A percentile compares a stretch with the other conserved stretches of the same genome.
phyloP scores from a whole-genome alignment of 345 rosid genomes.

The Populus ilicifolia region DNA sequence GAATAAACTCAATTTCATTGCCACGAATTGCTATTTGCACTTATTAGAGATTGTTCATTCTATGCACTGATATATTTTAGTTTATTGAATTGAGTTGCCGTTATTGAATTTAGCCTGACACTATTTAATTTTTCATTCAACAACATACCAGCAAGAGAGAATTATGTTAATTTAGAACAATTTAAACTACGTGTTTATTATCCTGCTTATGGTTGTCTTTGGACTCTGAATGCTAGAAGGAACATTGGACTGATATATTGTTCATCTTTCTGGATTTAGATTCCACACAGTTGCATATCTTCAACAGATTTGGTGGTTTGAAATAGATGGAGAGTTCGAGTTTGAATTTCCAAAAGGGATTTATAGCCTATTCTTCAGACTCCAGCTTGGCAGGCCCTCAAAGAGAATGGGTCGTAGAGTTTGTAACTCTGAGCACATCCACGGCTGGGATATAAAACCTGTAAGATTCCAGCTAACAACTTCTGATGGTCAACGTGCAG shows the following conservation, averaged over 20 bases:
- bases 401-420: constrained; percentile 21
- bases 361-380: constrained; percentile 24
- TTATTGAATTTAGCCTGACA: not conserved
- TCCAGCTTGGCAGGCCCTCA: constrained; percentile 16
- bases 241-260: not conserved
- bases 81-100: not conserved
- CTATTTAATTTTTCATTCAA: no score
- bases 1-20: not conserved
- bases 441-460: constrained; percentile 26
- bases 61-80: not conserved
- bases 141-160: not conserved
- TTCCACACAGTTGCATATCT: constrained; percentile 22
- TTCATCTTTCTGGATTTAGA: not conserved
- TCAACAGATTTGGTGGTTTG: constrained; percentile 27
- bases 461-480: constrained; percentile 18
- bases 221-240: not conserved
- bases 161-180: not conserved
- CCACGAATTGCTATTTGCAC: not conserved
- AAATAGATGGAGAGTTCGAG: constrained; percentile 22
- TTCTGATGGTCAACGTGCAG: constrained; percentile 13
- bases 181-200: not conserved
- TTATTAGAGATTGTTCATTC: not conserved
- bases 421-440: constrained; percentile 11
- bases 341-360: constrained; percentile 20
- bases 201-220: not conserved